Evolutionary conservation across 805 yeast species (phyloP).

Genomic region (Ogataea angusta): DNA sequence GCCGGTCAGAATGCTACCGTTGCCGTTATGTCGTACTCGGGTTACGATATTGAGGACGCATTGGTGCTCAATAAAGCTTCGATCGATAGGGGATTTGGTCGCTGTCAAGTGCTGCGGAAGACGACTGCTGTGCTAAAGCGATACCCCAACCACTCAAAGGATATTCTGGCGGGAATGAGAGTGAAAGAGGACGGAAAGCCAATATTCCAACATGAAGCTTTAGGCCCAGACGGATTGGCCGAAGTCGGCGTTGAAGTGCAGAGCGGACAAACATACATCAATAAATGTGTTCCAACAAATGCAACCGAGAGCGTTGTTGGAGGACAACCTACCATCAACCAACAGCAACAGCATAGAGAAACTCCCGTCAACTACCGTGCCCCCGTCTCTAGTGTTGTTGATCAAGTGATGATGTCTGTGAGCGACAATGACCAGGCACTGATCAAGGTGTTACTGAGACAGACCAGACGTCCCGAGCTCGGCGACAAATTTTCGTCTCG

Average conservation of each 20-base stretch:
- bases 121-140: constrained; percentile 86
- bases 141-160: constrained; percentile 91
- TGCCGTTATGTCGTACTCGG: constrained; percentile 98
- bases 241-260: constrained; percentile 91
- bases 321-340: constrained; percentile 30
- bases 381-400: constrained; percentile 93
- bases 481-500: constrained; percentile 97
- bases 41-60: constrained; percentile 99
- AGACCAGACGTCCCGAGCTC: constrained; percentile 94
- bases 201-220: constrained; percentile 76
- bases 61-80: constrained; percentile 90
- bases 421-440: constrained; percentile 94
- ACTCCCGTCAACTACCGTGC: constrained; percentile 90
- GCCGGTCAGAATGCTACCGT: constrained; percentile 99
- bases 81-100: constrained; percentile 93
- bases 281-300: constrained; percentile 87
- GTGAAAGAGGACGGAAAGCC: constrained; percentile 79
- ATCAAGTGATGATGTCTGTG: constrained; percentile 96
- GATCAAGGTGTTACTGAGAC: constrained; percentile 87
- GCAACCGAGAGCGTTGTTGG: constrained; percentile 65
- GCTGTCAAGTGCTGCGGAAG: constrained; percentile 93
- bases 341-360: constrained; percentile 64
- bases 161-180: constrained; percentile 87
- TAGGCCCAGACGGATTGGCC: constrained; percentile 95
- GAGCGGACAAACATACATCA: constrained; percentile 90